Base-by-base conservation (phyloP, 2,329 filamentous ascomycete genomes). In the Dendryphion nanum region DNA sequence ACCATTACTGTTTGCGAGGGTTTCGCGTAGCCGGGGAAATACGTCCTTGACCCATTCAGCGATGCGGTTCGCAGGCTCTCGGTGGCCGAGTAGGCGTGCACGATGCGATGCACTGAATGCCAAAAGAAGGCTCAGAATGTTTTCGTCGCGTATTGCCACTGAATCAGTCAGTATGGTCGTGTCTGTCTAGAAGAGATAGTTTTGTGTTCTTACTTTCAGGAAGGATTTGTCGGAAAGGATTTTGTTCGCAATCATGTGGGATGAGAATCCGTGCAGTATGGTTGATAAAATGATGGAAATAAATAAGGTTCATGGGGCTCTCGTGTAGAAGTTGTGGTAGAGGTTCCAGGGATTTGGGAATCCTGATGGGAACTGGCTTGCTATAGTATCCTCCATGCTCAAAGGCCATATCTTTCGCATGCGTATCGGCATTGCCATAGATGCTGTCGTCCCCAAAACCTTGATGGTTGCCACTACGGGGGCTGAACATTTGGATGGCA, bases 31-130 rank as follows among this genome's bases (percentile, higher is more conserved):
- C 13, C 81, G 79, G 0, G 85, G 85, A 45, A 86, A 85, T n/a
- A 87, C 85, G 50, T 88, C 80, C 55, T 85, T 77, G 18, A 93
- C 86, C 83, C 85, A 93, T 26, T 80, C 72, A 2, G 87, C 86
- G 47, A 94, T 93, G 16, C 88, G 80, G 57, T 83, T 85, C 5
- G 76, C 77, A 5, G 88, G 88, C 58, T 91, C 86, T 0, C 77
- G 76, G 45, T 91, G 85, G 20, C 78, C 77, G 15, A 93, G 71
- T 20, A 91, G 77, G 30, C 84, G 79, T 7, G 88, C 85, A 39
- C 87, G 79, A 60, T 94, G 88, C 18, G 83, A 87, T n/a, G 88
- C 88, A 51, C 86, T 89, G 62, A 89, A 94, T 15, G 88, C 84
- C 17, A 94, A 74, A 33, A 93, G 71, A 20, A 94, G 71, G 48